Percentiles rank a stretch among this genome's conserved stretches.
Conservation (phyloP, 2,329 filamentous ascomycete genomes). For the Microsporum ferrugineum region DNA sequence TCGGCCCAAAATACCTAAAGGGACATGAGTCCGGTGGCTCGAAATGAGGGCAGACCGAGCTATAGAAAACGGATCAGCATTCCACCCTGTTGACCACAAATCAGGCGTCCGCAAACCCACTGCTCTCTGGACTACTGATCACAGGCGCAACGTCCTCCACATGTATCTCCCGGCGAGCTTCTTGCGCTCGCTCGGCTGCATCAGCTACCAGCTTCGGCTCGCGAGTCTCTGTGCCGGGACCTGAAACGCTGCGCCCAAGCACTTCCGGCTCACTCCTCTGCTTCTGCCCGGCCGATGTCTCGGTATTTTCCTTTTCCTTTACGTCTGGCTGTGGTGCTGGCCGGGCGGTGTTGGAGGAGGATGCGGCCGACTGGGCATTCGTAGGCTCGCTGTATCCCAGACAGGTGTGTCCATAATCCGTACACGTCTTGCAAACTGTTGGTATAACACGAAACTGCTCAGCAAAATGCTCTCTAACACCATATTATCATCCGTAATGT, state of each 20-base stretch:
- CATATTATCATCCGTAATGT: too few relatives aligned
- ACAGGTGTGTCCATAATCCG: constrained; percentile 58
- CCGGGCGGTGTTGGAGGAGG: constrained; percentile 20
- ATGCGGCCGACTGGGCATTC: constrained; percentile 8
- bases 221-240: neutral
- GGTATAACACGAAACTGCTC: neutral
- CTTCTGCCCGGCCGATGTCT: neutral
- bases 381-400: constrained; percentile 51
- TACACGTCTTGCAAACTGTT: constrained; percentile 55
- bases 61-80: constrained; percentile 9
- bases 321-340: constrained; percentile 8
- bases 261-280: neutral
- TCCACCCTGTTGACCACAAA: neutral
- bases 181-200: neutral
- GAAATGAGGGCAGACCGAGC: constrained; percentile 30
- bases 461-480: neutral
- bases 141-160: constrained; percentile 5
- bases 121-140: constrained; percentile 27
- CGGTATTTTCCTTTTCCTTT: constrained; percentile 1
- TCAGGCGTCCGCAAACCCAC: constrained; percentile 18
- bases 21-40: constrained; percentile 44
- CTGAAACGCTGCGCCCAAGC: neutral
- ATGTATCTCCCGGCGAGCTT: neutral
- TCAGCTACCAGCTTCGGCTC: neutral
- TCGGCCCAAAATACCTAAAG: constrained; percentile 80